These are phyloP conservation scores for Darksidea phi DNA, from an alignment of 495 filamentous ascomycete species.

Conservation along the genomic window DNA sequence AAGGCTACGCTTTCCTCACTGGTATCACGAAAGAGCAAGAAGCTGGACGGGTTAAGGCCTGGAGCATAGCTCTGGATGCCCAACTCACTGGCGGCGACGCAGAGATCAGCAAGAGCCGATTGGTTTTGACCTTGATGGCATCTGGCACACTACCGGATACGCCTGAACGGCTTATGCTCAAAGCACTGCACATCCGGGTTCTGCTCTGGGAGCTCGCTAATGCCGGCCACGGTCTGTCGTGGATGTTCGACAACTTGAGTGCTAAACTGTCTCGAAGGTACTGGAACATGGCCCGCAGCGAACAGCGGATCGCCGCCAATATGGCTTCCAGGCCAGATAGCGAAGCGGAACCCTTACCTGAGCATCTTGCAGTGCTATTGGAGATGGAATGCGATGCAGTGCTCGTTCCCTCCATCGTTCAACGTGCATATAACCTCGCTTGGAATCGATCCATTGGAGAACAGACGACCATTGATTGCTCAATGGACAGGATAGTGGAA, in stretches of 20 bases:
- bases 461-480: slow-evolving; percentile 61
- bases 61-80: slow-evolving; percentile 91
- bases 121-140: slow-evolving; percentile 84
- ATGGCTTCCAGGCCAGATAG: slow-evolving; percentile 37
- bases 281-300: slow-evolving; percentile 75
- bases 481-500: slow-evolving; percentile 81
- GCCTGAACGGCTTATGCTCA: slow-evolving; percentile 83
- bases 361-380: slow-evolving; percentile 70
- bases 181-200: slow-evolving; percentile 85
- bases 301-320: slow-evolving; percentile 48
- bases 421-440: slow-evolving; percentile 85
- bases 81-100: slow-evolving; percentile 92
- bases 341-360: slow-evolving; percentile 67
- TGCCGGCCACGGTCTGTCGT: slow-evolving; percentile 59
- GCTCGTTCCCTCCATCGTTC: slow-evolving; percentile 70
- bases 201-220: slow-evolving; percentile 76
- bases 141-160: slow-evolving; percentile 84
- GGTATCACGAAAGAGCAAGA: slow-evolving; percentile 84
- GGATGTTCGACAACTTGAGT: slow-evolving; percentile 62
- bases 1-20: slow-evolving; percentile 71
- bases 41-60: slow-evolving; percentile 82
- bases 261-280: slow-evolving; percentile 67
- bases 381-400: slow-evolving; percentile 77
- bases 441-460: slow-evolving; percentile 78
- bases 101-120: slow-evolving; percentile 81